A percentile compares a stretch with the other conserved stretches of the same genome.
These are phyloP conservation scores for Colletotrichum scovillei DNA, from an alignment of 2,329 filamentous ascomycete species.

Conservation along the genomic window DNA sequence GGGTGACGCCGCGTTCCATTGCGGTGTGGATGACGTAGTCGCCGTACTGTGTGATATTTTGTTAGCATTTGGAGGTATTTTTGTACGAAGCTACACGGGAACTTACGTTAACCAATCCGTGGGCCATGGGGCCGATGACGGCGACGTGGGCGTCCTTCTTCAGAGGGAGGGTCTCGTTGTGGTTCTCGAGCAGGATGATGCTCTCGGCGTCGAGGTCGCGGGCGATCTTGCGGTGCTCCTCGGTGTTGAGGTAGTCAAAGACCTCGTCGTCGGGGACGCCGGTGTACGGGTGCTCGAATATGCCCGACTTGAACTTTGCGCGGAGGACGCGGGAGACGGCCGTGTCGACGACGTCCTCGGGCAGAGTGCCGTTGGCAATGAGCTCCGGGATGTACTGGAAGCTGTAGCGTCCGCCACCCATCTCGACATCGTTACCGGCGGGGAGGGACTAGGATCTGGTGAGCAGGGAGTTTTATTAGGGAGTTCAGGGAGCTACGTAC, in stretches of 20 bases:
- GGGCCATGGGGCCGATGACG: conserved; percentile 81
- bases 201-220: conserved; percentile 73
- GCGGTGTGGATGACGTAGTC: conserved; percentile 78
- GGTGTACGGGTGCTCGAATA: conserved; percentile 77
- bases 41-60: conserved; percentile 62
- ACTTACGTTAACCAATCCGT: conserved; percentile 75
- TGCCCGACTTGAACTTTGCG: conserved; percentile 75
- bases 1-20: conserved; percentile 74
- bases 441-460: conserved; percentile 60
- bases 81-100: no score
- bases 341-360: conserved; percentile 69
- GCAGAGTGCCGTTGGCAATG: conserved; percentile 69
- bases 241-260: conserved; percentile 70
- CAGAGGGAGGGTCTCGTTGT: conserved; percentile 62
- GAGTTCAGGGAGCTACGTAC: conserved; percentile 44
- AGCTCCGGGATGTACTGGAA: conserved; percentile 75
- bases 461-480: background rate
- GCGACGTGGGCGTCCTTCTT: conserved; percentile 75
- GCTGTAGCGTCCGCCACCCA: conserved; percentile 81
- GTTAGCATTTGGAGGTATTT: background rate
- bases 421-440: conserved; percentile 79
- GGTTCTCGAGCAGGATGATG: conserved; percentile 71
- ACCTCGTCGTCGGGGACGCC: conserved; percentile 67
- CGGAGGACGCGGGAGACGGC: conserved; percentile 74
- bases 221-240: conserved; percentile 67